Base-by-base conservation (phyloP, 2,329 filamentous ascomycete species). In the Claviceps sorghi region DNA sequence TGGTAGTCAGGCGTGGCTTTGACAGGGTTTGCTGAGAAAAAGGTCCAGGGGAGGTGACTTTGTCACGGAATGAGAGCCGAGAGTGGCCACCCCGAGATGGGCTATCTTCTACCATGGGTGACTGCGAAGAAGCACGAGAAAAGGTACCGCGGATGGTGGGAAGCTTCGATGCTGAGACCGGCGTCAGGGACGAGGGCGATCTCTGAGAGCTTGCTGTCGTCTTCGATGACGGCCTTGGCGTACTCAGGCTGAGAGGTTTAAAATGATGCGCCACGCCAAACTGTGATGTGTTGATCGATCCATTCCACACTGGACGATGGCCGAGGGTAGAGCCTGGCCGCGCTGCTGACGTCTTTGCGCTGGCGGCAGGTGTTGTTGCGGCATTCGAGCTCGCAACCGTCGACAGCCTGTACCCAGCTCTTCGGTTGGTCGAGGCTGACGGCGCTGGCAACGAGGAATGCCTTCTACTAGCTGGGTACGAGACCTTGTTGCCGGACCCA, bases 271-370 rank as follows among this genome's bases (percentile, higher is more conserved):
- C 81, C n/a, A 79, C 77, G 34, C 83, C 75, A n/a, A 81, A 70
- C 55, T 81, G 76, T 7, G 69, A 69, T 4, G 78, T 76, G 59
- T 84, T 88, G 6, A 81, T 79, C 32, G 82, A 85, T 11, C 61
- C 62, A 61, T 83, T 91, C 87, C 87, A 93, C 53, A 81, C 77
- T 3, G 87, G 87, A 49, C 84, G 80, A 53, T 77, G 72, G 53
- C 76, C 64, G 36, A 73, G 58, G 11, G 71, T 72, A 2, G 73
- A 69, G 41, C 69, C 62, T 52, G 76, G 70, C 49, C 75, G 71
- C n/a, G n/a, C 51, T 17, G 42, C 22, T 17, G 42, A 17, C 48
- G 69, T 60, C 52, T 60, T 65, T 52, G 60, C 61, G 48, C 60
- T 67, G 57, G 66, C 70, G 59, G 53, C 64, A 59, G 56, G 72